Conservation (phyloP, 768 basidiomycete species). For the Tulasnella sp. region DNA sequence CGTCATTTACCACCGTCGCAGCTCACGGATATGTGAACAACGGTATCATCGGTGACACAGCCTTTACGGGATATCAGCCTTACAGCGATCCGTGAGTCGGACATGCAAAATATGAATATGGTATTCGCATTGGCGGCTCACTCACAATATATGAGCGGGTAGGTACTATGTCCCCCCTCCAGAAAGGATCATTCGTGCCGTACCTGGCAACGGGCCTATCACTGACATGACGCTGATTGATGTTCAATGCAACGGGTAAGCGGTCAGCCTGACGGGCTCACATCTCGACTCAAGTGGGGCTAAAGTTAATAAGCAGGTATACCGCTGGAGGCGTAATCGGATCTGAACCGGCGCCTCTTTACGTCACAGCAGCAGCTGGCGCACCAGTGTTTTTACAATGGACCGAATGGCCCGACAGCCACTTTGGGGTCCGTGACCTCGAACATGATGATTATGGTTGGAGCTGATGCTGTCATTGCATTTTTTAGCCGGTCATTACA, state of each 20-base stretch:
- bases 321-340: conserved; percentile 25
- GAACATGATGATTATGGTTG: not conserved
- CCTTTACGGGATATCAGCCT: conserved; percentile 32
- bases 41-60: conserved; percentile 27
- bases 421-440: conserved; percentile 13
- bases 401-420: conserved; percentile 28
- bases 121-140: conserved; percentile 20
- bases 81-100: conserved; percentile 21
- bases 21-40: conserved; percentile 36
- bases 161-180: conserved; percentile 28
- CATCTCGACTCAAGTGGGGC: conserved; percentile 11
- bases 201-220: conserved; percentile 34
- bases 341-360: conserved; percentile 32
- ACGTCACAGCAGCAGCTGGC: conserved; percentile 34
- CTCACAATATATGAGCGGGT: not conserved
- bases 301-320: not conserved
- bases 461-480: not conserved
- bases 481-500: conserved; percentile 33
- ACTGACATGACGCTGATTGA: conserved; percentile 32
- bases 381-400: conserved; percentile 33
- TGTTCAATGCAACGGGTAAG: conserved; percentile 26
- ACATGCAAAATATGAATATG: conserved; percentile 12
- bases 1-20: conserved; percentile 17
- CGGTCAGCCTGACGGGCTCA: not conserved
- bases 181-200: conserved; percentile 33